A percentile compares a stretch with the other conserved stretches of the same genome.
Conservation (phyloP, 164 flowering plant species). For the Magnolia kwangsiensis region DNA sequence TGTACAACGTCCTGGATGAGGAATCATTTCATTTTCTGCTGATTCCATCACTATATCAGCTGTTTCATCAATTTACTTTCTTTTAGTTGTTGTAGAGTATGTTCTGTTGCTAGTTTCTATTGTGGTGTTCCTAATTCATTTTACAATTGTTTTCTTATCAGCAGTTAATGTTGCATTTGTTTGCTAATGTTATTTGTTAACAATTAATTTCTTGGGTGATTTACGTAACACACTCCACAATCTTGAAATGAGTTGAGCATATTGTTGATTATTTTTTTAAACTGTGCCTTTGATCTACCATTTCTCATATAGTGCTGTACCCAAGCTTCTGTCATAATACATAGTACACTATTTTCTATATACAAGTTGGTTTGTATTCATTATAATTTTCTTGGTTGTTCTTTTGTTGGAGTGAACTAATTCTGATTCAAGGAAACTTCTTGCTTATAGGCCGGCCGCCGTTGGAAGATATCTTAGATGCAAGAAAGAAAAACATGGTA, state of each 20-base stretch:
- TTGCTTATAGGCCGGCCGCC: slow-evolving; percentile 25
- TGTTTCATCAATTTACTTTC: too few relatives aligned
- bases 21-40: too few relatives aligned
- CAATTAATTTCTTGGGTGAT: background rate
- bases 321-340: background rate
- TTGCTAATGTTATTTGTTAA: background rate
- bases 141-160: too few relatives aligned
- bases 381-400: background rate
- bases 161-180: background rate
- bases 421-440: background rate
- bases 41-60: too few relatives aligned
- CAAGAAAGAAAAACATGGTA: slow-evolving; percentile 27
- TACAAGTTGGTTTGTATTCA: background rate
- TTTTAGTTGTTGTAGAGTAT: too few relatives aligned
- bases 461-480: slow-evolving; percentile 23
- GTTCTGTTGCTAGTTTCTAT: too few relatives aligned
- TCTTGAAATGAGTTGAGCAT: background rate
- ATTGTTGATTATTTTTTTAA: background rate
- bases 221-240: background rate
- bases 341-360: background rate
- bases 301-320: background rate
- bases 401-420: background rate
- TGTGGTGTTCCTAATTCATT: too few relatives aligned
- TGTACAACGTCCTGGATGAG: too few relatives aligned
- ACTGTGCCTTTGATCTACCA: background rate